Percentiles rank a stretch among this genome's conserved stretches.
These are phyloP conservation scores for Stentor coeruleus DNA, from an alignment of 73 alveolate genomes.

Conservation along the genomic window DNA sequence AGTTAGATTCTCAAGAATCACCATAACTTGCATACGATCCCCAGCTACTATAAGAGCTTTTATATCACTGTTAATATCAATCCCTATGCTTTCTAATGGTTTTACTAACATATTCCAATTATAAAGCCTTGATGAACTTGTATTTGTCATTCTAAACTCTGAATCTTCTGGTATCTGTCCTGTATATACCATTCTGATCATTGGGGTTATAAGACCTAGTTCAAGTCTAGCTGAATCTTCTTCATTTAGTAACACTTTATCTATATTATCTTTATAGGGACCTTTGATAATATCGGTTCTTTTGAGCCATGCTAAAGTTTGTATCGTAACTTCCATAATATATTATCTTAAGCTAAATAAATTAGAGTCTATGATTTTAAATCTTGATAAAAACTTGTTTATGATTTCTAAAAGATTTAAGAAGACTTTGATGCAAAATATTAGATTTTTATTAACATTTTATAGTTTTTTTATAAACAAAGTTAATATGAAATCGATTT, in stretches of 20 bases:
- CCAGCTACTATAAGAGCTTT: constrained; percentile 60
- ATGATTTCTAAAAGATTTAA: too few species aligned
- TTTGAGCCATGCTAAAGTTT: background rate
- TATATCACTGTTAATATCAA: constrained; percentile 42
- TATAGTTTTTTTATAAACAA: too few species aligned
- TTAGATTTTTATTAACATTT: too few species aligned
- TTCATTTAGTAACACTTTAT: background rate
- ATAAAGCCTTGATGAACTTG: background rate
- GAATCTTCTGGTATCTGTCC: background rate
- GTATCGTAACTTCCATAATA: background rate
- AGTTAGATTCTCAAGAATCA: background rate
- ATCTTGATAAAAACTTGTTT: too few species aligned
- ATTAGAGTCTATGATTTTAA: background rate
- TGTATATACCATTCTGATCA: background rate
- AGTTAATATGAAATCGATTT: too few species aligned
- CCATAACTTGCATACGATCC: constrained; percentile 31
- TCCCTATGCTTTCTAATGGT: constrained; percentile 31
- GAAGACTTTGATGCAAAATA: background rate
- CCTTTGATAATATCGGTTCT: too few species aligned
- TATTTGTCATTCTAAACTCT: background rate
- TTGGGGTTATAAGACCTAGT: background rate
- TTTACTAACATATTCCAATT: constrained; percentile 6
- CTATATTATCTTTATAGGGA: too few species aligned
- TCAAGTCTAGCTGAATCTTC: background rate
- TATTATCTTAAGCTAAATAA: background rate